Evolutionary conservation across 2,329 filamentous ascomycete species (phyloP), one percentile per base, ranked within the genome.

Genomic region (Clarireedia sp.): DNA sequence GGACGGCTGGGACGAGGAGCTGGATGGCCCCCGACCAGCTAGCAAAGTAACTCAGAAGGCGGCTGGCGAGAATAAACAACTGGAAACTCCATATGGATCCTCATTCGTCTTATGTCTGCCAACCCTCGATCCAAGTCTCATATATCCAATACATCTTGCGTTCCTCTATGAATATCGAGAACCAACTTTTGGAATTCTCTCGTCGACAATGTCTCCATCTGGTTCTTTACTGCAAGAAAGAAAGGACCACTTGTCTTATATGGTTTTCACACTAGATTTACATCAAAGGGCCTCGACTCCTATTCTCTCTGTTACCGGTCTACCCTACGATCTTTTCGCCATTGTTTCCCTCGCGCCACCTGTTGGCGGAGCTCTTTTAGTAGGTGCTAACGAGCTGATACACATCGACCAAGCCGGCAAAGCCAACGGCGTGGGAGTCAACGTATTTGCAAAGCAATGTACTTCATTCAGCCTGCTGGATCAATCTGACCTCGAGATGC

Each of bases 101-200:
- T 97, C 94, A 56, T 99, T 97, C 75, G 92, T 97, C 61, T 80
- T 99, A 61, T 87, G 90, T 60, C 78, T 97, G 62, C 90, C 91
- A 52, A 83, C 90, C 66, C 79, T 99, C 72, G 92, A 97, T 71
- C 88, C 91, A 60, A 83, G 81, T 60, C 79, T 99, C 63, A 83
- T 92, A 58, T 88, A 96, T 71, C 90, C 92, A 48, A 84, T 96
- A 66, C 89, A 96, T 68, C 82, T 99, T 67, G 86, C 89, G 54
- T 99, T 99, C 71, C 76, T 99, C 62, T 83, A 97, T 78, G 92
- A 97, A 74, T 99, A 99, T 72, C 86, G 94, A 70, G 94, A 97
- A 72, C 92, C 94, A 12, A 99, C 94, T 0, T 96, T 99, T 73
- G 94, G 92, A 55, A 91, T 99, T 58, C 77, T 99, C 43, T 94